Evolutionary conservation across 148 eudicot species (phyloP).

Genomic region (Vaccinium corymbosum): DNA sequence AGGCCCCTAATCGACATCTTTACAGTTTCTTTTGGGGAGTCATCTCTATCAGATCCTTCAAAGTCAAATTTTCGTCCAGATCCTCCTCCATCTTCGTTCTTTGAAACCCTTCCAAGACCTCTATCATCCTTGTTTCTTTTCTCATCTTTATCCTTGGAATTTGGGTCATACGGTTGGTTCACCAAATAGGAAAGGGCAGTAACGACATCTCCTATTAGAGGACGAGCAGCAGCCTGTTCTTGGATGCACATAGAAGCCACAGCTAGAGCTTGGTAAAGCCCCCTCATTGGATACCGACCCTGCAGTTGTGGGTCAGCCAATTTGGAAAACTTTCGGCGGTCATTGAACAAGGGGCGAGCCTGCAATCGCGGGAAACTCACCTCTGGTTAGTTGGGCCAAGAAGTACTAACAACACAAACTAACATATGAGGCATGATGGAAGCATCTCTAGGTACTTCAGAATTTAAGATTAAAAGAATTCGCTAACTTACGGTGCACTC

Average conservation of each 20-base stretch:
- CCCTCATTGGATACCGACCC: constrained; percentile 25
- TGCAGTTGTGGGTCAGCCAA: constrained; percentile 21
- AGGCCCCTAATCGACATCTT: constrained; percentile 12
- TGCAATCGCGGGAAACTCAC: not conserved
- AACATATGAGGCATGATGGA: not conserved
- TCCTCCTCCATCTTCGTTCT: constrained; percentile 17
- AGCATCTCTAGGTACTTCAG: not conserved
- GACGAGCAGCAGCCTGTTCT: constrained; percentile 22
- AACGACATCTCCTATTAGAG: constrained; percentile 24
- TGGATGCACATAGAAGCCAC: constrained; percentile 29
- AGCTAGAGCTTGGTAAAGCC: constrained; percentile 28
- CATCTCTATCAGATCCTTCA: constrained; percentile 24
- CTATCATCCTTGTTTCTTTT: constrained; percentile 16
- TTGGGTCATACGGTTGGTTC: constrained; percentile 18
- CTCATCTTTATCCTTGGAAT: constrained; percentile 18
- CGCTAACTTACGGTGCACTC: not conserved
- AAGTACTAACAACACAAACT: not conserved
- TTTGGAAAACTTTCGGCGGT: constrained; percentile 18
- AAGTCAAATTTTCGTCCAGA: constrained; percentile 16
- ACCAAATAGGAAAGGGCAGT: constrained; percentile 26
- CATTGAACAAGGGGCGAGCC: constrained; percentile 27
- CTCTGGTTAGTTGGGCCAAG: not conserved
- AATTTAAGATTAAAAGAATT: not conserved
- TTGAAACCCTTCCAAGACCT: constrained; percentile 16
- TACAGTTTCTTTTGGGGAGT: constrained; percentile 17